These are phyloP conservation scores for Neonectria faginata DNA, from an alignment of 2,329 filamentous ascomycete species.

Conservation along the genomic window DNA sequence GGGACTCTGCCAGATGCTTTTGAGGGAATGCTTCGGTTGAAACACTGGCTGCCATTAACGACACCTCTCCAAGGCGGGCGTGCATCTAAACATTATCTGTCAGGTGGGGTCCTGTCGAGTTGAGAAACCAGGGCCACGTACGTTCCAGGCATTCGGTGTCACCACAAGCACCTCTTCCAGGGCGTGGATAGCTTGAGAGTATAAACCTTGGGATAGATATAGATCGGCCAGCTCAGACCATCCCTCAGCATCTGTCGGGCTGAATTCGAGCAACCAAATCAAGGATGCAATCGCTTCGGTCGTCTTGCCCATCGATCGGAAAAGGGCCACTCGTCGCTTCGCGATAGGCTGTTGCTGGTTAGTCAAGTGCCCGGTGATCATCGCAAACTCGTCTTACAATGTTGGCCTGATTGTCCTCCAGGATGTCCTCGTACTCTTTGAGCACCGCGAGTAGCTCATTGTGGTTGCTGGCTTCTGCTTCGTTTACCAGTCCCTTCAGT, in stretches of 20 bases:
- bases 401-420: conserved; percentile 81
- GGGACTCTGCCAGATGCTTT: conserved; percentile 74
- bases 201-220: conserved; percentile 83
- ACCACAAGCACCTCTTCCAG: conserved; percentile 91
- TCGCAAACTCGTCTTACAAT: conserved; percentile 66
- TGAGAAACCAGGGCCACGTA: conserved; percentile 57
- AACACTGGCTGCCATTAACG: conserved; percentile 74
- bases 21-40: conserved; percentile 55
- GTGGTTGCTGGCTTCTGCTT: conserved; percentile 79
- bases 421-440: conserved; percentile 79
- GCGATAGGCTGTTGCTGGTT: conserved; percentile 74
- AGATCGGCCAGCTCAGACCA: conserved; percentile 94
- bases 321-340: conserved; percentile 84
- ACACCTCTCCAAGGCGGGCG: conserved; percentile 85
- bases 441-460: conserved; percentile 76
- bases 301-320: conserved; percentile 77
- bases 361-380: conserved; percentile 29
- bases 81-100: conserved; percentile 73
- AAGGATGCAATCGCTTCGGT: conserved; percentile 81
- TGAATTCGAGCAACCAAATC: conserved; percentile 80
- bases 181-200: conserved; percentile 85
- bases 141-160: conserved; percentile 94
- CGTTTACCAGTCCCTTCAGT: conserved; percentile 83
- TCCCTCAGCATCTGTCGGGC: conserved; percentile 89
- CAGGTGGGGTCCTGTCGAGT: conserved; percentile 29